Conservation (phyloP, 202 grass and related monocot species). For the Saccharum hybrid region DNA sequence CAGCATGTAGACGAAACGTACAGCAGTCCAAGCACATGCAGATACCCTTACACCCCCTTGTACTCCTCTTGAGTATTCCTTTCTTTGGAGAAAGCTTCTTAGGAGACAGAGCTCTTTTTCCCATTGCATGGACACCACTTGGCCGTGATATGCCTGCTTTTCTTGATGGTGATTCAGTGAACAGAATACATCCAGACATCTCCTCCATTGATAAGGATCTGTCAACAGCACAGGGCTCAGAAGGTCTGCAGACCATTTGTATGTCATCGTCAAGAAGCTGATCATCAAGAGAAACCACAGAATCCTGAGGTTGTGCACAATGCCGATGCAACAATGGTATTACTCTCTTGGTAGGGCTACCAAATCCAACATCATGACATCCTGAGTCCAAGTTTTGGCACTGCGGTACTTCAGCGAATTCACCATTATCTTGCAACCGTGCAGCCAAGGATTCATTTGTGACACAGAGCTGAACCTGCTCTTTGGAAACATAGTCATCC, state of each 20-base stretch:
- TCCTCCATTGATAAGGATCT: conserved; percentile 59
- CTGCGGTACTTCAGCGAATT: conserved; percentile 17
- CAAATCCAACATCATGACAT: conserved; percentile 36
- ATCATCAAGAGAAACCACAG: conserved; percentile 47
- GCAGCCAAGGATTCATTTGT: conserved; percentile 3
- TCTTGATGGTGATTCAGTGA: conserved; percentile 25
- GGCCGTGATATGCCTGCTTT: conserved; percentile 28
- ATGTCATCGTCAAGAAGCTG: conserved; percentile 38
- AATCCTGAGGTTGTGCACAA: conserved; percentile 9
- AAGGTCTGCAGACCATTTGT: conserved; percentile 41
- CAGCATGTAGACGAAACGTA: conserved; percentile 64
- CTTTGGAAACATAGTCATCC: conserved; percentile 14
- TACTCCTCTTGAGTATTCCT: conserved; percentile 73
- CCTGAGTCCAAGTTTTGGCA: conserved; percentile 26
- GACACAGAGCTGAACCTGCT: conserved; percentile 36
- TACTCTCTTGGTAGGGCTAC: conserved; percentile 27
- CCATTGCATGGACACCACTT: conserved; percentile 20
- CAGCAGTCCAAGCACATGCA: conserved; percentile 91
- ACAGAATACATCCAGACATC: conserved; percentile 42
- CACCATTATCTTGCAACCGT: conserved; percentile 33
- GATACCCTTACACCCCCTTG: conserved; percentile 70
- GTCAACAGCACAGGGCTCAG: conserved; percentile 37
- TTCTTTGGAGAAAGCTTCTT: conserved; percentile 59
- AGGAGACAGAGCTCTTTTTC: conserved; percentile 37
- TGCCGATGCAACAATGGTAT: not conserved